Evolutionary conservation across 768 basidiomycete genomes (phyloP).

Genomic region (Rhizopogon salebrosus): DNA sequence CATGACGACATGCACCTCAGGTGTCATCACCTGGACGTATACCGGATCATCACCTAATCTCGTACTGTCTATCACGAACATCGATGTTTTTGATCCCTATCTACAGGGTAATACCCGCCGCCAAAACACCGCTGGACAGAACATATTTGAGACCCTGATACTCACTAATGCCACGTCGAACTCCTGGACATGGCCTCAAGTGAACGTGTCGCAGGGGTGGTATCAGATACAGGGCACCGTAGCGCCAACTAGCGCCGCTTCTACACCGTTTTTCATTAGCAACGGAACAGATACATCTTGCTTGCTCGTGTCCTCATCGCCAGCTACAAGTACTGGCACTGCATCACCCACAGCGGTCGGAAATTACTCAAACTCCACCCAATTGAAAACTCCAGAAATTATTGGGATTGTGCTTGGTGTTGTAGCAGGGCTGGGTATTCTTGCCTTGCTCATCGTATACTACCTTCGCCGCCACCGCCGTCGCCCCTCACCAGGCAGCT

Average conservation of each 20-base stretch:
- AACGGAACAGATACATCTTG: constrained; percentile 34
- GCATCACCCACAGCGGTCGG: constrained; percentile 7
- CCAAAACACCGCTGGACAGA: neutral
- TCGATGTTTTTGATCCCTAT: constrained; percentile 15
- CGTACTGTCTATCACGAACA: constrained; percentile 36
- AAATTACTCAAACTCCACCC: constrained; percentile 15
- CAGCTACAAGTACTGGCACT: constrained; percentile 6
- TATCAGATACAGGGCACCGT: constrained; percentile 32
- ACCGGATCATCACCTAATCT: constrained; percentile 25
- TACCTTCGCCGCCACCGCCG: constrained; percentile 19
- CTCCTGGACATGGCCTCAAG: constrained; percentile 38
- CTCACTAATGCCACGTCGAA: constrained; percentile 16
- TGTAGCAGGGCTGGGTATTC: constrained; percentile 29
- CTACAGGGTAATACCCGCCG: constrained; percentile 14
- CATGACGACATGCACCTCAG: constrained; percentile 31
- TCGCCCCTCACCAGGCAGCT: constrained; percentile 22
- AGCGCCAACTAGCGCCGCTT: constrained; percentile 9
- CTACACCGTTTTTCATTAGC: constrained; percentile 29
- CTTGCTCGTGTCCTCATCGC: constrained; percentile 17
- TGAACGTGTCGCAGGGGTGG: constrained; percentile 45
- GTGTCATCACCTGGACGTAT: constrained; percentile 36
- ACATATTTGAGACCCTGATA: constrained; percentile 22
- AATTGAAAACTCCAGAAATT: constrained; percentile 37
- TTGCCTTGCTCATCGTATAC: constrained; percentile 29
- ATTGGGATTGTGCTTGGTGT: constrained; percentile 51